Evolutionary conservation across 108 stramenopile genomes (phyloP).

Genomic region (Skeletonema tropicum): DNA sequence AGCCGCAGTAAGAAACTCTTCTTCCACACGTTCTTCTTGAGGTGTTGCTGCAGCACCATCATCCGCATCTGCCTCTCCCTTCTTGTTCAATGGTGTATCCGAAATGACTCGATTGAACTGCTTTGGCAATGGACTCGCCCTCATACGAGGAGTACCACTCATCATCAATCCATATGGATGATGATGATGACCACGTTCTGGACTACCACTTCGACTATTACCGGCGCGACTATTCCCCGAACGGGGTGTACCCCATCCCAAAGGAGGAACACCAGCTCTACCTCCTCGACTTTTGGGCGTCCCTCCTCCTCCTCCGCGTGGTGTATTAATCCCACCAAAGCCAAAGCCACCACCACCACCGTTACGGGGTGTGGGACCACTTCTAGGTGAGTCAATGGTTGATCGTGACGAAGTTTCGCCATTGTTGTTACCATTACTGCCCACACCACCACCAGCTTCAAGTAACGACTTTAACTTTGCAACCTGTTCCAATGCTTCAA

Average conservation of each 20-base stretch:
- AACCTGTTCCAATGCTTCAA: constrained; percentile 27
- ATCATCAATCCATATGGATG: background rate
- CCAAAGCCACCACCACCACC: background rate
- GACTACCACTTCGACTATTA: constrained; percentile 7
- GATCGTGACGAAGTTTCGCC: background rate
- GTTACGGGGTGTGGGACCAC: background rate
- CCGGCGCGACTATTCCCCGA: background rate
- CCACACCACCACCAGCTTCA: background rate
- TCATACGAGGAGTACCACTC: constrained; percentile 9
- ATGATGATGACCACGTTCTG: constrained; percentile 1
- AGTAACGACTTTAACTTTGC: constrained; percentile 6
- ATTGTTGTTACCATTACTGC: too few relatives aligned
- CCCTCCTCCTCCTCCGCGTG: background rate
- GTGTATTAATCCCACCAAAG: background rate
- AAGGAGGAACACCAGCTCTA: background rate
- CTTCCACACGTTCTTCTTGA: constrained; percentile 16
- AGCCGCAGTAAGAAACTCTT: constrained; percentile 45
- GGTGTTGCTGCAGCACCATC: constrained; percentile 5
- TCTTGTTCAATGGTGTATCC: background rate
- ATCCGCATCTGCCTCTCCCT: background rate
- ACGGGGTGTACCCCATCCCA: background rate
- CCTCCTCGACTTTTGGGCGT: background rate
- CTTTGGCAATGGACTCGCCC: constrained; percentile 50
- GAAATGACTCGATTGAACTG: constrained; percentile 2
- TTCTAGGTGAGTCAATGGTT: background rate